Evolutionary conservation across 306 rosid genomes (phyloP).

Genomic region (Herpetospermum pedunculosum): DNA sequence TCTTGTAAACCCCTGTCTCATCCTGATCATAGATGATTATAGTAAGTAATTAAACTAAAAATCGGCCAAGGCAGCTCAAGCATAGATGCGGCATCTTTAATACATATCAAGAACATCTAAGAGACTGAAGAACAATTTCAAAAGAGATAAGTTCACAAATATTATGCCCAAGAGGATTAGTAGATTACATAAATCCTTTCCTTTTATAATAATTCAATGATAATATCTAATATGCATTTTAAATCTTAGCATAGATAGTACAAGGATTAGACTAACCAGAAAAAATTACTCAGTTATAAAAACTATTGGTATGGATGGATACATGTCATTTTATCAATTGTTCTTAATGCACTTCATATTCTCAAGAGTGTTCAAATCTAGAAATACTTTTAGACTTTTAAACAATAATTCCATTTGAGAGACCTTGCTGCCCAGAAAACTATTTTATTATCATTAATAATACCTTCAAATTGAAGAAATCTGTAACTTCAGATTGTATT

Average conservation of each 20-base stretch:
- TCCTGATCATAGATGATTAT: conserved; percentile 31
- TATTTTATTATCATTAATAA: not conserved
- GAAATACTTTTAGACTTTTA: not conserved
- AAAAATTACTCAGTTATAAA: not conserved
- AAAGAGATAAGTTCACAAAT: not conserved
- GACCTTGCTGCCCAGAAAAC: not conserved
- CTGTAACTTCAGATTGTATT: not conserved
- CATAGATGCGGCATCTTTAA: not conserved
- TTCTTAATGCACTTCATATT: not conserved
- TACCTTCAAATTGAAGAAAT: not conserved
- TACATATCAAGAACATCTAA: not conserved
- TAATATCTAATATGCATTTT: not conserved
- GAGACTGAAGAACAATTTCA: not conserved
- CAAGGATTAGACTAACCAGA: not conserved
- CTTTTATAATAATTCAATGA: not conserved
- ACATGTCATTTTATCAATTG: not conserved
- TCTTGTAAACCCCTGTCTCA: conserved; percentile 98
- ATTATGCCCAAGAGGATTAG: not conserved
- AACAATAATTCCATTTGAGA: not conserved
- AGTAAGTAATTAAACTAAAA: not conserved
- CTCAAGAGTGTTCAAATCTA: not conserved
- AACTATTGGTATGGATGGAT: not conserved
- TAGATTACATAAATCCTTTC: not conserved
- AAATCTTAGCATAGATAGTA: not conserved
- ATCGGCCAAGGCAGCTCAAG: not conserved